Evolutionary conservation across 108 stramenopile species (phyloP).

Genomic region (Stephanodiscus minutulus): DNA sequence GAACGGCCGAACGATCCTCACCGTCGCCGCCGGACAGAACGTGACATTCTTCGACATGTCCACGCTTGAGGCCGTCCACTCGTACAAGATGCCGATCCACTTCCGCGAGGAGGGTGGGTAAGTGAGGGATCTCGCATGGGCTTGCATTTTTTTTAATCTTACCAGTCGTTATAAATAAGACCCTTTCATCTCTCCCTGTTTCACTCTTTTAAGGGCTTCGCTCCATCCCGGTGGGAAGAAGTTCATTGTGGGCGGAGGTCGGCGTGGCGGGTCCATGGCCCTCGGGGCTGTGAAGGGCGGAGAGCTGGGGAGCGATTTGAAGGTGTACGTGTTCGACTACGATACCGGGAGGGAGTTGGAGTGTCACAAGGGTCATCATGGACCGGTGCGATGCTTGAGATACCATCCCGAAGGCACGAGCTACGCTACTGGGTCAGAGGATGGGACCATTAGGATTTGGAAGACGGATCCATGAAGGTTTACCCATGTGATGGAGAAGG

Average conservation of each 20-base stretch:
- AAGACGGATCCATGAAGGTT: slow-evolving; percentile 65
- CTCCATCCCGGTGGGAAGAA: slow-evolving; percentile 79
- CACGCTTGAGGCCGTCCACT: slow-evolving; percentile 37
- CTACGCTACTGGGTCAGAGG: slow-evolving; percentile 96
- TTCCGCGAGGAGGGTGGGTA: slow-evolving; percentile 94
- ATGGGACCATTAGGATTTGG: slow-evolving; percentile 99
- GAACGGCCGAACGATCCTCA: slow-evolving; percentile 56
- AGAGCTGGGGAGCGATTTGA: slow-evolving; percentile 73
- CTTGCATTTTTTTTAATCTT: too few species aligned
- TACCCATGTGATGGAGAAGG: not conserved
- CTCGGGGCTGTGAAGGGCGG: slow-evolving; percentile 11
- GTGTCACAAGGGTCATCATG: slow-evolving; percentile 98
- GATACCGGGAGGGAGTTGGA: slow-evolving; percentile 88
- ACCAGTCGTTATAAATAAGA: too few species aligned
- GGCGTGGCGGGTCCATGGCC: slow-evolving; percentile 24
- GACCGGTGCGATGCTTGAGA: slow-evolving; percentile 95
- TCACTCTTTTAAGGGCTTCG: slow-evolving; percentile 55
- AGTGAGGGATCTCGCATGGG: too few species aligned
- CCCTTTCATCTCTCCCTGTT: too few species aligned
- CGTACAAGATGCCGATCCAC: slow-evolving; percentile 90
- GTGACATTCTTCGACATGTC: slow-evolving; percentile 83
- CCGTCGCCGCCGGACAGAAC: slow-evolving; percentile 86
- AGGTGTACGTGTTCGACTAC: slow-evolving; percentile 94
- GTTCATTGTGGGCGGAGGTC: slow-evolving; percentile 89
- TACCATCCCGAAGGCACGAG: slow-evolving; percentile 90